Evolutionary conservation across 108 stramenopile genomes (phyloP).

Genomic region (Stephanodiscus triporus): DNA sequence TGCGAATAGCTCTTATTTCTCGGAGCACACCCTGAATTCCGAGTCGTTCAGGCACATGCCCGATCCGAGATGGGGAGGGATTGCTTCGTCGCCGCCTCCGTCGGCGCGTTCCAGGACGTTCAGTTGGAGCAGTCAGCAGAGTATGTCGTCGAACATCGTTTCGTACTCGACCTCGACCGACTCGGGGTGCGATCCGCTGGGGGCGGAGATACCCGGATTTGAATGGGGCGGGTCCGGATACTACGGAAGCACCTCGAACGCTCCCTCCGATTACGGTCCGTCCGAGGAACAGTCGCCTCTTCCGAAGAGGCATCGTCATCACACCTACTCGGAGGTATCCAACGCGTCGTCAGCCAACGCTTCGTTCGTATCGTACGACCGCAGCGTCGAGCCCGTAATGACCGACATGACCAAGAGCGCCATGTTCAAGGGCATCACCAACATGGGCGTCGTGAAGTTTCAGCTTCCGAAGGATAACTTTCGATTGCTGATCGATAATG

Average conservation of each 20-base stretch:
- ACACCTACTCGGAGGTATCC: constrained; percentile 32
- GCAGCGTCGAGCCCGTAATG: constrained; percentile 45
- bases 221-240: not conserved
- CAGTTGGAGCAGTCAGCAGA: constrained; percentile 28
- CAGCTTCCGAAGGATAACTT: constrained; percentile 49
- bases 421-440: constrained; percentile 31
- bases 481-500: constrained; percentile 38
- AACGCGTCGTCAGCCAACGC: constrained; percentile 20
- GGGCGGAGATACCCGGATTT: no score
- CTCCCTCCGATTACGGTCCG: not conserved
- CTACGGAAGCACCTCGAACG: constrained; percentile 7
- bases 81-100: not conserved
- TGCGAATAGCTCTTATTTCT: constrained; percentile 20
- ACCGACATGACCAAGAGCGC: constrained; percentile 47
- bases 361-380: constrained; percentile 37
- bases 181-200: constrained; percentile 4
- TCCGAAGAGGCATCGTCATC: constrained; percentile 16
- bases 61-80: constrained; percentile 53
- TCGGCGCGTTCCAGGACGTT: constrained; percentile 23
- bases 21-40: constrained; percentile 1
- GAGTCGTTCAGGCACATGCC: constrained; percentile 38
- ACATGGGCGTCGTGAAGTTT: constrained; percentile 31
- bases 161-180: constrained; percentile 12
- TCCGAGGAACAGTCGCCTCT: not conserved
- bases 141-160: not conserved